Percentiles rank a stretch among this genome's conserved stretches.
Evolutionary conservation across 192 early-diverging fungal species (phyloP).

Genomic region (Chytriomyces confervae): DNA sequence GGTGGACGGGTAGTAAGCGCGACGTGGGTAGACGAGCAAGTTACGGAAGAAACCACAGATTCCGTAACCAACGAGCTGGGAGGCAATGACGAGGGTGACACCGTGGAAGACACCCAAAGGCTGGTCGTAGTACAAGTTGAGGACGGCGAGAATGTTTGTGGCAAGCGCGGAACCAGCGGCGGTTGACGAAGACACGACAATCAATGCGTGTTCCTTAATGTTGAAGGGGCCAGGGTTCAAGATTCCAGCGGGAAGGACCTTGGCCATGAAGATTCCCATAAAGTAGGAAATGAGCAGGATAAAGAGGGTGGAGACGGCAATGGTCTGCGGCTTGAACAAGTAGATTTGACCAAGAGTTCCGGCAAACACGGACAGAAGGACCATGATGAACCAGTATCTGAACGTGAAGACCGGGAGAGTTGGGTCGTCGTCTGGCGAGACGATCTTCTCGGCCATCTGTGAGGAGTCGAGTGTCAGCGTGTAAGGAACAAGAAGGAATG

Average conservation of each 20-base stretch:
- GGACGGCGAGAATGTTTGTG: slow-evolving; percentile 22
- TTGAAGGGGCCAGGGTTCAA: slow-evolving; percentile 79
- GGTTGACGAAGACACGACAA: slow-evolving; percentile 53
- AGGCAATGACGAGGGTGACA: slow-evolving; percentile 43
- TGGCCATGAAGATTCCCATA: slow-evolving; percentile 11
- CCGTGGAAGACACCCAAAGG: slow-evolving; percentile 57
- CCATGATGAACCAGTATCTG: slow-evolving; percentile 48
- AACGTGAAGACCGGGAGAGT: slow-evolving; percentile 57
- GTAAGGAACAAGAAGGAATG: too few relatives aligned
- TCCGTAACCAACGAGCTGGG: slow-evolving; percentile 59
- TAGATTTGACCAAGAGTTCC: slow-evolving; percentile 7
- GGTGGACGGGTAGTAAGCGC: slow-evolving; percentile 82
- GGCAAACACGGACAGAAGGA: slow-evolving; percentile 50
- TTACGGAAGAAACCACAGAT: slow-evolving; percentile 70
- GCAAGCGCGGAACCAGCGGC: not conserved
- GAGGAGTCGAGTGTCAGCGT: too few relatives aligned
- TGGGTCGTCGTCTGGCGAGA: slow-evolving; percentile 49
- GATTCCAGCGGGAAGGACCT: slow-evolving; percentile 4
- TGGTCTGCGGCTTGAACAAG: slow-evolving; percentile 15
- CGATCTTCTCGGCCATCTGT: slow-evolving; percentile 17
- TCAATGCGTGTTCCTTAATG: slow-evolving; percentile 81
- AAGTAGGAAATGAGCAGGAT: slow-evolving; percentile 13
- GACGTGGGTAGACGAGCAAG: slow-evolving; percentile 77
- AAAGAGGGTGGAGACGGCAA: slow-evolving; percentile 4
- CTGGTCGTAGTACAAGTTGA: slow-evolving; percentile 46